phyloP scores from a whole-genome alignment of 768 basidiomycete species.

The Mycena metata region DNA sequence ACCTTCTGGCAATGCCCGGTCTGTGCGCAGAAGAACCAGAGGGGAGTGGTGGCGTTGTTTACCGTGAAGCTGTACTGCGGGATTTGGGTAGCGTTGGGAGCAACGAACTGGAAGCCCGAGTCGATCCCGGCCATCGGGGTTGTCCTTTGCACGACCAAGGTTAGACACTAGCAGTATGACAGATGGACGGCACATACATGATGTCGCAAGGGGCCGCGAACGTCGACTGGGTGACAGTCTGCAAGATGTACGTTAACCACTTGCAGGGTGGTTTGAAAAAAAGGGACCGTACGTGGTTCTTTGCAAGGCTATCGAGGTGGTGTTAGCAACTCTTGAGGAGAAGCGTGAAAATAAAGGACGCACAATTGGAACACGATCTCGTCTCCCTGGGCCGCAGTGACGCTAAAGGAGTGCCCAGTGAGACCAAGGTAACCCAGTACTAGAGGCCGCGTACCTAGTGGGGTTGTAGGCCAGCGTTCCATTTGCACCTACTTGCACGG shows the following conservation, averaged over 20 bases:
- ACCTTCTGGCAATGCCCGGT: constrained; percentile 17
- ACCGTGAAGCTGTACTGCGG: constrained; percentile 56
- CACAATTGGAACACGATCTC: constrained; percentile 37
- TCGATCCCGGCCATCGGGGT: constrained; percentile 50
- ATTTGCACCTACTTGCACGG: constrained; percentile 26
- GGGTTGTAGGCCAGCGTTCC: constrained; percentile 19
- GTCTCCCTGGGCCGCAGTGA: constrained; percentile 39
- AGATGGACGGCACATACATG: constrained; percentile 27
- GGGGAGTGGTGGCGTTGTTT: constrained; percentile 51
- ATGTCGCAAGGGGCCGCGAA: constrained; percentile 58
- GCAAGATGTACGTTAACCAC: neutral
- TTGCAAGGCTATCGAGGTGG: constrained; percentile 38
- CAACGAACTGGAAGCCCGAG: constrained; percentile 54
- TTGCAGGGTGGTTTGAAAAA: too few species aligned
- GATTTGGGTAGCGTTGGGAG: constrained; percentile 45
- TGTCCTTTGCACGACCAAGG: constrained; percentile 31
- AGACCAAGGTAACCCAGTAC: neutral
- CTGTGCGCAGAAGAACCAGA: constrained; percentile 64
- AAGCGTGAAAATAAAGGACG: neutral
- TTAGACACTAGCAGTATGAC: neutral
- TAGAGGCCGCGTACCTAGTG: constrained; percentile 1
- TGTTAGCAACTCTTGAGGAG: constrained; percentile 12
- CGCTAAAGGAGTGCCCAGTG: constrained; percentile 12
- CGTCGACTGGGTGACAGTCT: constrained; percentile 63
- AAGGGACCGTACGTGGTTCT: constrained; percentile 48